Percentiles rank a stretch among this genome's conserved stretches.
Conservation (phyloP, 2,329 filamentous ascomycete species). For the Emydomyces testavorans region DNA sequence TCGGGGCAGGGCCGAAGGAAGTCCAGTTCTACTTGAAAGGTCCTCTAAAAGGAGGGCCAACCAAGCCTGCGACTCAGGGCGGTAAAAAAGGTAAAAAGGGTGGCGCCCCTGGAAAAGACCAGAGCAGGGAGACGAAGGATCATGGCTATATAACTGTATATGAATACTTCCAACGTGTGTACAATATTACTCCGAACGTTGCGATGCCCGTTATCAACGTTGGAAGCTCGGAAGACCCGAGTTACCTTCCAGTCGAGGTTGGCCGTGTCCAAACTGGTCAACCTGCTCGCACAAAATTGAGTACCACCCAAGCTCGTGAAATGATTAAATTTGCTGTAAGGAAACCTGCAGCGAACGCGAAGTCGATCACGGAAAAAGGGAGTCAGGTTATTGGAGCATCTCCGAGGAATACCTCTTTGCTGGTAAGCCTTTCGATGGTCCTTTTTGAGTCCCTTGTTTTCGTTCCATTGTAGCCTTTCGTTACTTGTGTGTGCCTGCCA, state of each 20-base stretch:
- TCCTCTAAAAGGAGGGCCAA: slow-evolving; percentile 16
- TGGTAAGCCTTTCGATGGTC: slow-evolving; percentile 27
- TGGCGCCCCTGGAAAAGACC: slow-evolving; percentile 20
- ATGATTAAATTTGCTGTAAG: slow-evolving; percentile 68
- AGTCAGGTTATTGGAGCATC: slow-evolving; percentile 46
- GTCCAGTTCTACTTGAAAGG: slow-evolving; percentile 45
- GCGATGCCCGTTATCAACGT: slow-evolving; percentile 55
- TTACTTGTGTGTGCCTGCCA: not conserved
- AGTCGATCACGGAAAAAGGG: slow-evolving; percentile 52
- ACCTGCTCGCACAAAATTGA: slow-evolving; percentile 48
- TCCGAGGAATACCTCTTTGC: slow-evolving; percentile 30
- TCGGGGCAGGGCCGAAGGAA: slow-evolving; percentile 40
- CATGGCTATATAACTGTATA: slow-evolving; percentile 41
- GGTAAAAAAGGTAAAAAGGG: slow-evolving; percentile 22
- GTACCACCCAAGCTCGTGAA: slow-evolving; percentile 46
- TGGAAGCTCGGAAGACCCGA: slow-evolving; percentile 46
- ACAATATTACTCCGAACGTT: slow-evolving; percentile 9
- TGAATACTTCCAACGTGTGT: slow-evolving; percentile 37
- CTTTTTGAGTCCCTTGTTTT: not conserved
- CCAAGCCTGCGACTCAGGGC: slow-evolving; percentile 5
- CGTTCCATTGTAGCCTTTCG: not conserved
- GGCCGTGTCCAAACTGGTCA: slow-evolving; percentile 56
- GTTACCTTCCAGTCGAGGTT: slow-evolving; percentile 56
- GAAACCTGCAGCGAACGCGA: slow-evolving; percentile 53
- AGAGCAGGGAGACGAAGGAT: slow-evolving; percentile 22